Evolutionary conservation across 192 early-diverging fungal genomes (phyloP), one percentile per base, ranked within the genome.

Genomic region (Thamnidium elegans): DNA sequence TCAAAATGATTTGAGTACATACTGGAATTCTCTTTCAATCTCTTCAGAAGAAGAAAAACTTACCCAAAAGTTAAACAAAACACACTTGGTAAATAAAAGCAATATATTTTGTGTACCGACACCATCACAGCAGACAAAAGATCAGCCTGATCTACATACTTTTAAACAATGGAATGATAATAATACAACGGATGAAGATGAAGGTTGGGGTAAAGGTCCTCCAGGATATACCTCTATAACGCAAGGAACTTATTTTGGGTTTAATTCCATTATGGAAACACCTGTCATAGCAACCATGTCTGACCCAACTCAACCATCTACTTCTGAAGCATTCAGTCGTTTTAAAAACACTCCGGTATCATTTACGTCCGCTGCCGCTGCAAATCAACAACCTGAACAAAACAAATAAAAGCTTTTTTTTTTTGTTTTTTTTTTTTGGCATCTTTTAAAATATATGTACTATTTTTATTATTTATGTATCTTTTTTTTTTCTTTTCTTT

Each of bases 241-340:
- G 9, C 36, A 59, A 45, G 58, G 58, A 10, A 59, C 58, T 3
- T 59, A 59, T 8, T 59, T 59, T 45, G 58, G 58, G 3, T 59
- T 59, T 4, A 59, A 59, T 45, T 59, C 58, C 10, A 45, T 59
- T 7, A 59, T 59, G 58, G 58, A 59, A 21, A 2, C 58, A n/a
- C 36, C 58, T 7, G 21, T 5, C 15, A 15, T n/a, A 7, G 36
- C 36, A 6, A 39, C 7, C 36, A 39, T 39, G 36, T 39, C 36
- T 10, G 9, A 26, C 26, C 11, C 7, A 50, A n/a, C n/a, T 30
- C 19, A 53, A 11, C 2, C 9, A 5, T 26, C 51, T 11, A 5
- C 19, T 4, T 34, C 30, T 31, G 15, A 14, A 34, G 30, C 53
- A 3, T 55, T 55, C 4, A 5, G 30, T 15, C 53, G 53, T 6